Evolutionary conservation across 2,329 filamentous ascomycete species (phyloP), one percentile per base, ranked within the genome.

Genomic region (Plenodomus lindquistii): DNA sequence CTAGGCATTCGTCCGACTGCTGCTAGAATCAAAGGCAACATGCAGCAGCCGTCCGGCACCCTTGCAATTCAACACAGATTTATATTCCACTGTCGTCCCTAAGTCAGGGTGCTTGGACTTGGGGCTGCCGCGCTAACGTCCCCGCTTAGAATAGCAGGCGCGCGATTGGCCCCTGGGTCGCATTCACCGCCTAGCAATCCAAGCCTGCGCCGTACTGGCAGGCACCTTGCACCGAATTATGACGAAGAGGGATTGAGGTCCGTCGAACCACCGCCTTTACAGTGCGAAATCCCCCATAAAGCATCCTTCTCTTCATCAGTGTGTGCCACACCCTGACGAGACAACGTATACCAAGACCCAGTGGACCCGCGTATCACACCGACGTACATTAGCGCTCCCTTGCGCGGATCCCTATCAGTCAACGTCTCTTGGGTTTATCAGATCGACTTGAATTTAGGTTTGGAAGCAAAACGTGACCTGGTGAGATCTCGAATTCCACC

Each of bases 371-470:
- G 53, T 54, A 60, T 52, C 48, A 53, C 54, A 44, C 51, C 52
- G 46, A 56, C 50, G 62, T 57, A 65, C 64, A 59, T 64, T 63
- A 54, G 55, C 51, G 53, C 57, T 52, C 57, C 54, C 49, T 43
- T 46, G 42, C 50, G 45, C 42, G 44, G 44, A 44, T 52, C 43
- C 42, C 41, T 35, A 31, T 13, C 27, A 31, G 27, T 46, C 24
- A 16, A 54, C 51, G 46, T 50, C 43, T 18, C 37, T 37, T 47
- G 41, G 19, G 34, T n/a, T 55, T 48, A 60, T 59, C 61, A 52
- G 45, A 52, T 52, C 46, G 27, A 52, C 37, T 36, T 43, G 42
- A 46, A 36, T 44, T 37, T 43, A 27, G 36, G 35, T 17, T 48
- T 36, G 35, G 41, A 31, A 13, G 11, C 27, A 31, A 31, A 31